Percentiles rank a stretch among this genome's conserved stretches.
These are phyloP conservation scores for Graphilbum sp. DNA, from an alignment of 2,329 filamentous ascomycete genomes.

Conservation along the genomic window DNA sequence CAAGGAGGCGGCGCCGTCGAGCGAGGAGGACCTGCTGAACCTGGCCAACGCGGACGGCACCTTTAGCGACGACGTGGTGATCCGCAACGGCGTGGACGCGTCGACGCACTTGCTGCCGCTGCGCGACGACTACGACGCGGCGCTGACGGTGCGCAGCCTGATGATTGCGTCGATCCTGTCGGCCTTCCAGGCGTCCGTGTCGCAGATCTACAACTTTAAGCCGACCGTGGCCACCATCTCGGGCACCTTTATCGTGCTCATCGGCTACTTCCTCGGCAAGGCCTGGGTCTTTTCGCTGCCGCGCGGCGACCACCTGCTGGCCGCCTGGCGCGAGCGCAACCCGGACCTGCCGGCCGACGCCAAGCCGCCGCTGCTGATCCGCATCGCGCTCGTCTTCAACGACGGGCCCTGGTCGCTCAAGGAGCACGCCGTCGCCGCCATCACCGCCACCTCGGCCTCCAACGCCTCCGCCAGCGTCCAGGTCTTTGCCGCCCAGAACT, in stretches of 20 bases:
- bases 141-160: constrained; percentile 36
- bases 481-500: constrained; percentile 31
- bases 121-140: constrained; percentile 33
- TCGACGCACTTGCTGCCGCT: constrained; percentile 30
- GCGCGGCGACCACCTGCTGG: constrained; percentile 32
- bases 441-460: constrained; percentile 36
- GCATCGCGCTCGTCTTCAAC: constrained; percentile 28
- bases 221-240: constrained; percentile 25
- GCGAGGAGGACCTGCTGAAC: not conserved
- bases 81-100: constrained; percentile 34
- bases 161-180: constrained; percentile 31
- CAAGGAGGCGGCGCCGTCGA: not conserved
- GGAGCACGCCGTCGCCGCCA: constrained; percentile 36
- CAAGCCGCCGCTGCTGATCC: constrained; percentile 24
- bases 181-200: constrained; percentile 37
- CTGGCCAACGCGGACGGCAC: not conserved
- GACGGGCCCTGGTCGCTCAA: constrained; percentile 34
- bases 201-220: constrained; percentile 34
- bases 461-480: constrained; percentile 25
- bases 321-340: constrained; percentile 23
- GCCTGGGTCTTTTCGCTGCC: constrained; percentile 30
- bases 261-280: constrained; percentile 37
- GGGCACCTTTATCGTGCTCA: constrained; percentile 39
- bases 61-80: constrained; percentile 22
- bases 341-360: constrained; percentile 6